Evolutionary conservation across 2,329 filamentous ascomycete genomes (phyloP).

Genomic region (Trichothecium sympodiale): DNA sequence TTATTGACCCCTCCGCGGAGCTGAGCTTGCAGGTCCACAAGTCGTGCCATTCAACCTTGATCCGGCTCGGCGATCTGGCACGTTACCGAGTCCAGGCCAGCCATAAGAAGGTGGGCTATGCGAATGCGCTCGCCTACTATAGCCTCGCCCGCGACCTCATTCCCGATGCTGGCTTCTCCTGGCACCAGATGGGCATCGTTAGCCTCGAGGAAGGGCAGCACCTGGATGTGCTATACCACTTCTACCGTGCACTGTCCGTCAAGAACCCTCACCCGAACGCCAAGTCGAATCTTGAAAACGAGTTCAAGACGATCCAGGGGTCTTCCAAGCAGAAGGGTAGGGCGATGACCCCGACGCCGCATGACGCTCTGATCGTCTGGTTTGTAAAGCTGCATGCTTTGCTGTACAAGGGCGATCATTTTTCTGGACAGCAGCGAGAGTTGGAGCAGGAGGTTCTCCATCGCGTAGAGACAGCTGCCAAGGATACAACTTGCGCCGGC

Average conservation of each 20-base stretch:
- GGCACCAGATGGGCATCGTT: conserved; percentile 87
- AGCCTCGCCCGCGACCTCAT: conserved; percentile 67
- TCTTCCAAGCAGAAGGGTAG: neutral
- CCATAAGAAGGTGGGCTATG: conserved; percentile 64
- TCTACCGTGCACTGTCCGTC: conserved; percentile 73
- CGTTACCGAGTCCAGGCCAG: conserved; percentile 72
- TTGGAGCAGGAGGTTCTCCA: conserved; percentile 78
- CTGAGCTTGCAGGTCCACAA: conserved; percentile 51
- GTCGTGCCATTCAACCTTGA: conserved; percentile 73
- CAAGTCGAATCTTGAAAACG: conserved; percentile 63
- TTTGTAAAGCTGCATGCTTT: conserved; percentile 79
- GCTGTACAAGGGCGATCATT: conserved; percentile 61
- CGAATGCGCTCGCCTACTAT: conserved; percentile 75
- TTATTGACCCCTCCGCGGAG: conserved; percentile 31
- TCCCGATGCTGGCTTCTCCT: conserved; percentile 68
- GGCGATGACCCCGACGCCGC: conserved; percentile 30
- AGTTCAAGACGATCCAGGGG: conserved; percentile 48
- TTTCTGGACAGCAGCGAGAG: conserved; percentile 66
- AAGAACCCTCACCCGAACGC: conserved; percentile 66
- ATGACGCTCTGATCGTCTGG: conserved; percentile 62
- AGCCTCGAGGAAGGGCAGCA: conserved; percentile 68
- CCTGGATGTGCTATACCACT: conserved; percentile 76
- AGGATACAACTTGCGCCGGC: conserved; percentile 52
- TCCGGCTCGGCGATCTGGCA: conserved; percentile 81
- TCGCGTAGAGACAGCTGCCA: conserved; percentile 62